These are phyloP conservation scores for Microstroma glucosiphilum DNA, from an alignment of 1,284 basidiomycete genomes.

Conservation along the genomic window DNA sequence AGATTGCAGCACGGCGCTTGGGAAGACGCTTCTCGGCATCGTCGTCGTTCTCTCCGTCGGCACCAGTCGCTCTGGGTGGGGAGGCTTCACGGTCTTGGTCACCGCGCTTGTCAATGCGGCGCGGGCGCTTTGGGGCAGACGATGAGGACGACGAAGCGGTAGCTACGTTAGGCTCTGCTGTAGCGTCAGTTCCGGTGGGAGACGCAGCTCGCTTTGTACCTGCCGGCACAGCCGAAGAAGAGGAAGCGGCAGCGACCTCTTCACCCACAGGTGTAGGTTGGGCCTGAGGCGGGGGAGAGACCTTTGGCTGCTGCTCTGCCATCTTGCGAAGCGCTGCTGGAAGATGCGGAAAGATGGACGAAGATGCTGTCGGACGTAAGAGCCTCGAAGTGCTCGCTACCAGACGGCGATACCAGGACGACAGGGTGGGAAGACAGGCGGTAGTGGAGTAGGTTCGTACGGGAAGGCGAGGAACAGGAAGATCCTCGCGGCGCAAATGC, in stretches of 20 bases:
- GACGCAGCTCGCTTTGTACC: neutral
- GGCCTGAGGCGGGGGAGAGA: neutral
- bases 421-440: too few relatives aligned
- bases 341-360: too few relatives aligned
- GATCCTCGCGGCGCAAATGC: too few relatives aligned
- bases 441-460: too few relatives aligned
- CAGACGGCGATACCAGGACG: too few relatives aligned
- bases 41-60: neutral
- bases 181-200: neutral
- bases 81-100: neutral
- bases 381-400: too few relatives aligned
- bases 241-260: neutral
- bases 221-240: neutral
- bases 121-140: neutral
- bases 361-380: too few relatives aligned
- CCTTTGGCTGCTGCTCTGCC: neutral
- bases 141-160: too few relatives aligned
- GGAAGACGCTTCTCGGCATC: constrained; percentile 48
- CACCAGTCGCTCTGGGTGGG: neutral
- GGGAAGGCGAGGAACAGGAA: too few relatives aligned
- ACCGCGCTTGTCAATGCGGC: neutral
- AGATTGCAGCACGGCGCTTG: constrained; percentile 58
- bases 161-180: too few relatives aligned
- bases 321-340: neutral
- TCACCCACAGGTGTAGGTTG: neutral